phyloP scores from a whole-genome alignment of 495 filamentous ascomycete genomes.

The Podospora fimiseda region DNA sequence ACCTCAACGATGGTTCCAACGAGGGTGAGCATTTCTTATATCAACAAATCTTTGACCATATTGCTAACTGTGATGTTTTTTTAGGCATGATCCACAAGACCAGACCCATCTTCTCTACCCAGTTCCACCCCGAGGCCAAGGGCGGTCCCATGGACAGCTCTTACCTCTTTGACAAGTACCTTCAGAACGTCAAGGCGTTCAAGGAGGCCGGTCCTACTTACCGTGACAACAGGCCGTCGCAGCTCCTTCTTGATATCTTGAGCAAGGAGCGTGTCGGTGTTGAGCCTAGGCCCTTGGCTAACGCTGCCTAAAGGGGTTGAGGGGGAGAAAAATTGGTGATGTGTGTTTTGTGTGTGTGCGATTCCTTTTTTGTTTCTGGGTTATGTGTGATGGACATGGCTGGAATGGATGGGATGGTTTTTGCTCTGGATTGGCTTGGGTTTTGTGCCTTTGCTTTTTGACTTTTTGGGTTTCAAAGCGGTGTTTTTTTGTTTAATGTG shows the following conservation, averaged over 20 bases:
- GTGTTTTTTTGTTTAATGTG: too few relatives aligned
- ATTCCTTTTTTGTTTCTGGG: too few relatives aligned
- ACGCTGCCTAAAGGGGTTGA: slow-evolving; percentile 28
- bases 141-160: slow-evolving; percentile 89
- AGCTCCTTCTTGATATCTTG: slow-evolving; percentile 82
- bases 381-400: too few relatives aligned
- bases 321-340: too few relatives aligned
- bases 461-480: too few relatives aligned
- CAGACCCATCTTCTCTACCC: slow-evolving; percentile 94
- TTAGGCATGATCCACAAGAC: slow-evolving; percentile 77
- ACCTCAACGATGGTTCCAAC: slow-evolving; percentile 92
- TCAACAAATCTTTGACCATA: too few relatives aligned
- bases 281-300: slow-evolving; percentile 52
- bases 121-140: slow-evolving; percentile 98
- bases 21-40: slow-evolving; percentile 54
- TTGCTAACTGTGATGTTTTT: slow-evolving; percentile 22
- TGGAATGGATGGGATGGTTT: too few relatives aligned
- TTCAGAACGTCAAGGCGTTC: slow-evolving; percentile 80
- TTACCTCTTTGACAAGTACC: slow-evolving; percentile 93
- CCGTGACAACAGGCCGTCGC: slow-evolving; percentile 75
- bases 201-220: slow-evolving; percentile 69
- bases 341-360: too few relatives aligned
- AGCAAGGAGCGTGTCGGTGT: slow-evolving; percentile 93
- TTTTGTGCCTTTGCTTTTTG: too few relatives aligned
- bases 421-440: too few relatives aligned